Evolutionary conservation across 306 rosid genomes (phyloP), one percentile per base, ranked within the genome.

Genomic region (Quercus berberidifolia): DNA sequence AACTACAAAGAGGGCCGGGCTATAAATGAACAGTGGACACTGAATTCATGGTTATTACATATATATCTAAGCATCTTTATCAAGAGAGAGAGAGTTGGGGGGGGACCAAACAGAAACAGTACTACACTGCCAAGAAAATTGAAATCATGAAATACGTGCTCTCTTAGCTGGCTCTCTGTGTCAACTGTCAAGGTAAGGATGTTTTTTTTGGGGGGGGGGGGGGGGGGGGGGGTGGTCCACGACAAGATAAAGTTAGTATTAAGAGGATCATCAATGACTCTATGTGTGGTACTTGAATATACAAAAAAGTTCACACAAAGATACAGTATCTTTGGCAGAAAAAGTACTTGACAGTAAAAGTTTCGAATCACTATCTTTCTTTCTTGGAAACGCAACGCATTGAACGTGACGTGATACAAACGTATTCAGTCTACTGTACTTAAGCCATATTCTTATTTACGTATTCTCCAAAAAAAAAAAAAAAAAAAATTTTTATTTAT

Each of bases 11-110:
- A 23, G 20, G 18, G 1, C 57, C 67, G 43, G 77, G 81, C 59
- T 46, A 81, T 52, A 65, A 78, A n/a, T 56, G 82, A 82, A 76
- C 31, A 78, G 46, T 55, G 88, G 94, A 89, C 91, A 87, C 97
- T 82, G 90, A 92, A 88, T 88, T 85, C 92, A 81, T 90, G 89
- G 84, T 58, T 78, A 78, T 58, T 55, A 76, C 74, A 75, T 60
- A 18, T 77, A 75, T 67, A 20, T 77, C 73, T 88, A 82, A 43
- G 77, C 87, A 87, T 86, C 78, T 74, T 64, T 78, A 75, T 78
- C 78, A 73, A 19, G 30, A 52, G 51, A 31, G 33, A 21, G 35
- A 62, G 72, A 74, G 46, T 38, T 0, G 11, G 11, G 60, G 11
- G 60, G 90, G 91, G 93, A 89, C 93, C 93, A 72, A 52, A 49